phyloP scores from a whole-genome alignment of 2,329 filamentous ascomycete genomes.

The Dothideomycetes sp. region DNA sequence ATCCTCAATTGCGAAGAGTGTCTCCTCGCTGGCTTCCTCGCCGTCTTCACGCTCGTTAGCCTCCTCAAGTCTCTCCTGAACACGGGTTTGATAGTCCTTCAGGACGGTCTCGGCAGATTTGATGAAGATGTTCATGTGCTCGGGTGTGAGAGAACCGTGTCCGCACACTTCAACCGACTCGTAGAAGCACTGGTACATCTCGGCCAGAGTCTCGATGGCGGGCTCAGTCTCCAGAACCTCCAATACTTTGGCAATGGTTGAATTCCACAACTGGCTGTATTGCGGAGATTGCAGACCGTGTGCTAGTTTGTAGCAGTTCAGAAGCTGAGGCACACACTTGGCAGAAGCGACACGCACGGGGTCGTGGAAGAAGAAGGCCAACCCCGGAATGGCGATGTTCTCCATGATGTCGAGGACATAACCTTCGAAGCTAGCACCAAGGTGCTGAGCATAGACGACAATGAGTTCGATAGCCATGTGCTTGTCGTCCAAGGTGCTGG shows the following conservation, averaged over 20 bases:
- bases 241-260: slow-evolving; percentile 79
- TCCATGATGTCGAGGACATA: slow-evolving; percentile 93
- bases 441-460: slow-evolving; percentile 90
- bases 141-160: slow-evolving; percentile 65
- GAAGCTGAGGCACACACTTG: slow-evolving; percentile 84
- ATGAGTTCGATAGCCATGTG: slow-evolving; percentile 99
- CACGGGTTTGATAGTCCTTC: slow-evolving; percentile 85
- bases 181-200: slow-evolving; percentile 99
- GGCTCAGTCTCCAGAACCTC: slow-evolving; percentile 91
- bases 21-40: slow-evolving; percentile 63
- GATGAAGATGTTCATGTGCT: slow-evolving; percentile 82
- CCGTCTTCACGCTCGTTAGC: slow-evolving; percentile 77
- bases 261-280: slow-evolving; percentile 73
- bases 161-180: slow-evolving; percentile 93
- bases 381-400: slow-evolving; percentile 84
- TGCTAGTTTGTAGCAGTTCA: slow-evolving; percentile 88
- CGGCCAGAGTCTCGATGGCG: slow-evolving; percentile 88
- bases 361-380: slow-evolving; percentile 99
- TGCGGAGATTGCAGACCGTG: slow-evolving; percentile 74
- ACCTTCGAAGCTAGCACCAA: slow-evolving; percentile 85
- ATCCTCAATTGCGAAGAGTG: slow-evolving; percentile 86
- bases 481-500: slow-evolving; percentile 93
- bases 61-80: slow-evolving; percentile 75
- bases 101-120: slow-evolving; percentile 75
- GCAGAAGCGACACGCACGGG: slow-evolving; percentile 91